Evolutionary conservation across 2,329 filamentous ascomycete species (phyloP).

Genomic region (Colletotrichum lupini): DNA sequence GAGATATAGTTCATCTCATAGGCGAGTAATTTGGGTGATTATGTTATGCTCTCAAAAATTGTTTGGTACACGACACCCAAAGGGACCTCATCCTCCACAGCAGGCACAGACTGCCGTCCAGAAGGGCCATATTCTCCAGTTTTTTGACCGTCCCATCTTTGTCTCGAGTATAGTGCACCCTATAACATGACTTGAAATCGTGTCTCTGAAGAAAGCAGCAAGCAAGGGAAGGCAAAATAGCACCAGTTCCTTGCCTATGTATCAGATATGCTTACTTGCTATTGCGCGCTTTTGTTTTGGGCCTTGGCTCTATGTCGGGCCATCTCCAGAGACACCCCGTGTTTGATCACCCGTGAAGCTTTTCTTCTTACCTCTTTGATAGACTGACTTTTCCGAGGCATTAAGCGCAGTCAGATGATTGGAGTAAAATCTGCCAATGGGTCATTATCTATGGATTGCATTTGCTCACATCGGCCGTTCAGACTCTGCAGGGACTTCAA

Average conservation of each 20-base stretch:
- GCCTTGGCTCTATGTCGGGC: not conserved
- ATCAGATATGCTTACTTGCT: not conserved
- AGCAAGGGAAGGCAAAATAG: not conserved
- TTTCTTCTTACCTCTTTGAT: not conserved
- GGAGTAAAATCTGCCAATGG: not conserved
- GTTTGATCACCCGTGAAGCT: not conserved
- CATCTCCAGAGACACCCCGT: too few species aligned
- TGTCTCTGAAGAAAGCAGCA: not conserved
- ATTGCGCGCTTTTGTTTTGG: not conserved
- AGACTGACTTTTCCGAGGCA: not conserved
- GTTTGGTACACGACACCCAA: too few species aligned
- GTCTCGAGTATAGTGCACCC: not conserved
- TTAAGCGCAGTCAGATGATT: not conserved
- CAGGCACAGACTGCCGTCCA: not conserved
- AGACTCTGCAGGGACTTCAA: too few species aligned
- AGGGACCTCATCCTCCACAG: not conserved
- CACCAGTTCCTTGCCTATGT: not conserved
- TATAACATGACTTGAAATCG: not conserved
- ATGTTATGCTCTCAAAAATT: not conserved
- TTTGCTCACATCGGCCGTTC: too few species aligned
- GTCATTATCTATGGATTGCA: too few species aligned
- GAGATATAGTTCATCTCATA: too few species aligned
- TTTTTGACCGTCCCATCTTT: not conserved
- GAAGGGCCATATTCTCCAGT: not conserved
- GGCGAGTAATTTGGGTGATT: not conserved